phyloP scores from a whole-genome alignment of 2,329 filamentous ascomycete genomes.

The Phaeosphaeriaceae sp. region DNA sequence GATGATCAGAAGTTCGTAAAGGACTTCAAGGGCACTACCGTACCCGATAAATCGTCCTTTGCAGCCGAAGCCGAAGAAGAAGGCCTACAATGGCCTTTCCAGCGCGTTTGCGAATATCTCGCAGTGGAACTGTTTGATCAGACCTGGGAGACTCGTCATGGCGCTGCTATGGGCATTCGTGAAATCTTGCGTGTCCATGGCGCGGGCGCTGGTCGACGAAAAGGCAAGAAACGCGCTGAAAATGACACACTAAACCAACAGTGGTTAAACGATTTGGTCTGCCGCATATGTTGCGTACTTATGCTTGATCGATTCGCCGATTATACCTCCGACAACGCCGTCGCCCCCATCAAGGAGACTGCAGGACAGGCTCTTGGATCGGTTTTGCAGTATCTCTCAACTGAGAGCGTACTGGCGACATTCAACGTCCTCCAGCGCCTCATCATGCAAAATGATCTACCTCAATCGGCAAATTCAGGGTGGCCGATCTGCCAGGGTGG shows the following conservation, averaged over 20 bases:
- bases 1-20: slow-evolving; percentile 92
- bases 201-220: slow-evolving; percentile 78
- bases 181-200: slow-evolving; percentile 94
- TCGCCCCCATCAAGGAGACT: slow-evolving; percentile 94
- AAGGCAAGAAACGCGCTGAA: slow-evolving; percentile 71
- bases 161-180: slow-evolving; percentile 91
- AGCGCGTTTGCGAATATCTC: slow-evolving; percentile 90
- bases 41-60: slow-evolving; percentile 85
- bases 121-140: slow-evolving; percentile 92
- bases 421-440: slow-evolving; percentile 86
- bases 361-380: slow-evolving; percentile 93
- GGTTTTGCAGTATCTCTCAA: slow-evolving; percentile 81
- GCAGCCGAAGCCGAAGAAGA: slow-evolving; percentile 78
- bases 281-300: slow-evolving; percentile 90
- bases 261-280: slow-evolving; percentile 96
- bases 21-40: slow-evolving; percentile 86
- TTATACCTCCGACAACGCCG: slow-evolving; percentile 95
- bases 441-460: slow-evolving; percentile 82
- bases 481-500: slow-evolving; percentile 98
- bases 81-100: slow-evolving; percentile 90
- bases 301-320: slow-evolving; percentile 98
- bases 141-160: slow-evolving; percentile 94
- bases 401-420: slow-evolving; percentile 79
- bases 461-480: slow-evolving; percentile 56
- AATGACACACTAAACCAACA: slow-evolving; percentile 81